Evolutionary conservation across 768 basidiomycete genomes (phyloP).

Genomic region (Myochromella boudieri): DNA sequence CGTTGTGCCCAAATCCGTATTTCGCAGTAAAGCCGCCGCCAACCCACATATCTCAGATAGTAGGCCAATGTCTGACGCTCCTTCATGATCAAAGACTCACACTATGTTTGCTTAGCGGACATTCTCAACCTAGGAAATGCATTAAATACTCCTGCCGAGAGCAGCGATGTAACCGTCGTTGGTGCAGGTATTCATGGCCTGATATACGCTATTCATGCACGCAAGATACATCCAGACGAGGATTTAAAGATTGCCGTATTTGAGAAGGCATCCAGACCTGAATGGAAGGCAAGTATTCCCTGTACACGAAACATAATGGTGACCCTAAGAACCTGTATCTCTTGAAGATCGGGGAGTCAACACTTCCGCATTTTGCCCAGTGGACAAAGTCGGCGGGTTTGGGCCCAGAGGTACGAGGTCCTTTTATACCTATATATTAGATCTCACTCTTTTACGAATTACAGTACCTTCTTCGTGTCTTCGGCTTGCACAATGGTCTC

Average conservation of each 20-base stretch:
- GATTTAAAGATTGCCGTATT: not conserved
- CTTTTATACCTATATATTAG: not conserved
- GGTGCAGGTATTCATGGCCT: not conserved
- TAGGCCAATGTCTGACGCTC: not conserved
- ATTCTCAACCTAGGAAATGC: not conserved
- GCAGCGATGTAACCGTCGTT: not conserved
- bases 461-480: not conserved
- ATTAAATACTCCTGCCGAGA: not conserved
- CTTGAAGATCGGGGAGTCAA: conserved; percentile 2
- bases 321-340: no score
- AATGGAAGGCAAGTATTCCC: not conserved
- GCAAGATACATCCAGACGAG: not conserved
- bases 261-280: not conserved
- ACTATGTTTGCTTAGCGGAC: not conserved
- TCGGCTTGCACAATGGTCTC: conserved; percentile 1
- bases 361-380: conserved; percentile 1
- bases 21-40: not conserved
- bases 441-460: not conserved
- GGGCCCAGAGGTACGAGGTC: not conserved
- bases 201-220: conserved; percentile 1
- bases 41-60: not conserved
- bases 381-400: conserved; percentile 1
- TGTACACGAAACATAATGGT: no score
- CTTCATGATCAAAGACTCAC: not conserved
- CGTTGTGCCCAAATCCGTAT: not conserved